Evolutionary conservation across 164 flowering plant species (phyloP).

Genomic region (Hamamelis virginiana): DNA sequence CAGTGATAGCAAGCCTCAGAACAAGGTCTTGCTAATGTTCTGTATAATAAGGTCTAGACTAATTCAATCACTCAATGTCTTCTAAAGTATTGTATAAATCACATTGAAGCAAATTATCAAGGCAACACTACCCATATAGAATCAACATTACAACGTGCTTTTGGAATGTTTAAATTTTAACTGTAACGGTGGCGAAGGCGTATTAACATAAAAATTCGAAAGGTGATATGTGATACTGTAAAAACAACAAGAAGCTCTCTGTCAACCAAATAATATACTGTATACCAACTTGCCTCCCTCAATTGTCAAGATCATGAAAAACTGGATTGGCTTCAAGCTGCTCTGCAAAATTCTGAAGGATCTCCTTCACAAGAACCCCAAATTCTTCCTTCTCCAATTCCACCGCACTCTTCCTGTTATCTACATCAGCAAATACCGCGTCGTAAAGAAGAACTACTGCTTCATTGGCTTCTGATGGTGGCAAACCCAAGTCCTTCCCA

Average conservation of each 20-base stretch:
- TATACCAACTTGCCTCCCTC: conserved; percentile 12
- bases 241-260: background rate
- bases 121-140: background rate
- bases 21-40: background rate
- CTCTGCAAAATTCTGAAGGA: conserved; percentile 50
- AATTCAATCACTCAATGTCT: background rate
- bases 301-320: conserved; percentile 31
- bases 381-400: conserved; percentile 32
- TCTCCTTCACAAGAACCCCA: conserved; percentile 38
- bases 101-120: too few relatives aligned
- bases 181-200: background rate
- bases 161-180: background rate
- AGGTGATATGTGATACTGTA: conserved; percentile 3
- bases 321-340: conserved; percentile 59
- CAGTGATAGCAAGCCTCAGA: background rate
- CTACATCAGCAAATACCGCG: conserved; percentile 47
- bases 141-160: background rate
- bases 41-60: background rate
- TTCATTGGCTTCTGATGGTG: conserved; percentile 51
- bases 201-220: background rate
- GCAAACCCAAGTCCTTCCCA: conserved; percentile 47
- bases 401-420: conserved; percentile 11
- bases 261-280: background rate
- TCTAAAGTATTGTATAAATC: background rate
- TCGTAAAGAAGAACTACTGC: conserved; percentile 50